Evolutionary conservation across 2,329 filamentous ascomycete genomes (phyloP).

Genomic region (Ophiocordyceps camponoti-rufipedis): DNA sequence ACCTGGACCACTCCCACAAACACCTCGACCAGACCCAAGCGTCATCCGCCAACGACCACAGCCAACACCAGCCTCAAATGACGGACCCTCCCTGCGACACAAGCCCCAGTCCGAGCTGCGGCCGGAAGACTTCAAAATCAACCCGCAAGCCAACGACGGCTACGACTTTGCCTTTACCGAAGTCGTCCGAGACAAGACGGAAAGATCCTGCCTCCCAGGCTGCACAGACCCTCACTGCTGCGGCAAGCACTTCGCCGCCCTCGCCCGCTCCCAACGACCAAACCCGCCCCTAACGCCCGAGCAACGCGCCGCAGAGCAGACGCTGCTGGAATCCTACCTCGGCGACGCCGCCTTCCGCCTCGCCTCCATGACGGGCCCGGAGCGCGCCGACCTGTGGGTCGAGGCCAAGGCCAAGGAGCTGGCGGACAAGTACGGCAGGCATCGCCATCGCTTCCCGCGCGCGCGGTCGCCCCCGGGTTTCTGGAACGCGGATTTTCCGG

Average conservation of each 20-base stretch:
- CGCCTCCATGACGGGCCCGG: constrained; percentile 35
- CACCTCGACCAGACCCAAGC: too few species aligned
- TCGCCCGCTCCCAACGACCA: constrained; percentile 36
- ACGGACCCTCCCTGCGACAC: constrained; percentile 25
- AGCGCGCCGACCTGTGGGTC: constrained; percentile 49
- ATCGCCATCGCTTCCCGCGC: constrained; percentile 57
- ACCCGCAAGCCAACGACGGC: constrained; percentile 53
- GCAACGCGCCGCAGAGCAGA: constrained; percentile 23
- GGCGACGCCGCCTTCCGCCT: constrained; percentile 41
- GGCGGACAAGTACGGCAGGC: constrained; percentile 59
- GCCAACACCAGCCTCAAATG: background rate
- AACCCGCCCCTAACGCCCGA: constrained; percentile 16
- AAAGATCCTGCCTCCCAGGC: constrained; percentile 52
- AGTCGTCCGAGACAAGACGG: constrained; percentile 51
- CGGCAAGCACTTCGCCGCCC: constrained; percentile 48
- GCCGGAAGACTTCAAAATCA: constrained; percentile 65
- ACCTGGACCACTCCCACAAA: background rate
- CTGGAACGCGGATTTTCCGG: constrained; percentile 81
- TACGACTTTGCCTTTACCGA: constrained; percentile 56
- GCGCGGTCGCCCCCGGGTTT: constrained; percentile 66
- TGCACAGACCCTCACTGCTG: constrained; percentile 66
- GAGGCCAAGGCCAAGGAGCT: constrained; percentile 57
- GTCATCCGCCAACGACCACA: background rate
- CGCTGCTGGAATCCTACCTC: constrained; percentile 35
- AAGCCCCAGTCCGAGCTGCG: constrained; percentile 38